Conservation (phyloP, 768 basidiomycete species). For the Lentinus tigrinus region DNA sequence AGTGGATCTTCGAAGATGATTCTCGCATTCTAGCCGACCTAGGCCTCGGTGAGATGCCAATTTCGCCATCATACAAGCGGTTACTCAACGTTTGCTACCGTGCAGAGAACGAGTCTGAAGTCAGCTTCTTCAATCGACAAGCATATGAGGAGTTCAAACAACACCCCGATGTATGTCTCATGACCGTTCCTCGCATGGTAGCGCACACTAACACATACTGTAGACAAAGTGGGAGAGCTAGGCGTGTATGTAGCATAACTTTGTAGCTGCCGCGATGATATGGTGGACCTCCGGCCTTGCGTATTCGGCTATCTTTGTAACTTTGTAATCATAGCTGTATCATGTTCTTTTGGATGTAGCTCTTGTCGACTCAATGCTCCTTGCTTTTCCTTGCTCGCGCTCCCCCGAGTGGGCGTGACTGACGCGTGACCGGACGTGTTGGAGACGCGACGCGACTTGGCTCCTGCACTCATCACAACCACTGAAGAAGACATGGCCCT, state of each 20-base stretch:
- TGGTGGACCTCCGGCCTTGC: background rate
- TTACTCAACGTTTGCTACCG: background rate
- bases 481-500: conserved; percentile 10
- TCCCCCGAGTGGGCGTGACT: background rate
- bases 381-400: too few species aligned
- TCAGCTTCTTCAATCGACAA: conserved; percentile 83
- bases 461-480: background rate
- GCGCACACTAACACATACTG: background rate
- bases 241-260: background rate
- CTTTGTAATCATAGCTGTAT: too few species aligned
- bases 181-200: background rate
- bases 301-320: too few species aligned
- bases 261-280: background rate
- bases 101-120: conserved; percentile 93
- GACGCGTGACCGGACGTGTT: conserved; percentile 10
- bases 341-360: too few species aligned
- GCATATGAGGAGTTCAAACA: conserved; percentile 79
- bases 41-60: conserved; percentile 65
- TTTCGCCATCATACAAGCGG: background rate
- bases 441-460: background rate
- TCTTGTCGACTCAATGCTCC: too few species aligned
- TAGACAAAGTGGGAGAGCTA: conserved; percentile 27
- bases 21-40: conserved; percentile 59
- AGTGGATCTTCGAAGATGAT: conserved; percentile 83
- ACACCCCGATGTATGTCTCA: conserved; percentile 66